phyloP scores from a whole-genome alignment of 2,329 filamentous ascomycete genomes.

The Sclerotiophoma versabilis region DNA sequence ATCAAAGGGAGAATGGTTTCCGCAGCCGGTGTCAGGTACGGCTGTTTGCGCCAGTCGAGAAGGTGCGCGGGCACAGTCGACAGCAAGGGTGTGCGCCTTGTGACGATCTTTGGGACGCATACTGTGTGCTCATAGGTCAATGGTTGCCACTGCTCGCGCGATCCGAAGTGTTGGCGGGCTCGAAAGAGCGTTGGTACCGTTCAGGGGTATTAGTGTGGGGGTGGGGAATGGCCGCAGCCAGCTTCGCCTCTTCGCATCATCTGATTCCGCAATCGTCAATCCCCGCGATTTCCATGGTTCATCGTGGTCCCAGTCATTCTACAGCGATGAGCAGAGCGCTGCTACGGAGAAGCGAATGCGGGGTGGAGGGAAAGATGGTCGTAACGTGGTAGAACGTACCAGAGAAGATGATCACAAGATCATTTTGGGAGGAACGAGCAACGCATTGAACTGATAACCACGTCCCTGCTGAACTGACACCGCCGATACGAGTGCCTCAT shows the following conservation, averaged over 20 bases:
- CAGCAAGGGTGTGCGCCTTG: constrained; percentile 42
- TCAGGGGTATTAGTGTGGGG: constrained; percentile 48
- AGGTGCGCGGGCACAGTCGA: constrained; percentile 24
- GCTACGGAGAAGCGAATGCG: constrained; percentile 36
- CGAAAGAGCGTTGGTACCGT: constrained; percentile 41
- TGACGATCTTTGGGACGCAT: constrained; percentile 46
- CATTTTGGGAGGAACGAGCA: not conserved
- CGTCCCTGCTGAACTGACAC: not conserved
- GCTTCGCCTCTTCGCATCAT: constrained; percentile 41
- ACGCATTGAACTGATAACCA: constrained; percentile 1
- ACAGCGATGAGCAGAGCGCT: constrained; percentile 20
- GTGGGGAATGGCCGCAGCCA: constrained; percentile 39
- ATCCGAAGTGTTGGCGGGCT: constrained; percentile 44
- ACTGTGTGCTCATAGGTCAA: constrained; percentile 39
- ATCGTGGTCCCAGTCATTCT: constrained; percentile 42
- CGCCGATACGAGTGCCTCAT: constrained; percentile 2
- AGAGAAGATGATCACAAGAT: constrained; percentile 7
- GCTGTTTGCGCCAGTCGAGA: constrained; percentile 43
- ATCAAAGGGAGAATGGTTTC: constrained; percentile 45
- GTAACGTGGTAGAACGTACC: constrained; percentile 43
- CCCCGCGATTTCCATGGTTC: constrained; percentile 29
- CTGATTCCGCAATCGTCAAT: constrained; percentile 39
- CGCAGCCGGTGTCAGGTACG: constrained; percentile 44
- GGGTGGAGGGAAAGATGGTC: constrained; percentile 27
- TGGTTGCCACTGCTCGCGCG: constrained; percentile 41